These are phyloP conservation scores for Psilocybe sp. DNA, from an alignment of 768 basidiomycete genomes.

Conservation along the genomic window DNA sequence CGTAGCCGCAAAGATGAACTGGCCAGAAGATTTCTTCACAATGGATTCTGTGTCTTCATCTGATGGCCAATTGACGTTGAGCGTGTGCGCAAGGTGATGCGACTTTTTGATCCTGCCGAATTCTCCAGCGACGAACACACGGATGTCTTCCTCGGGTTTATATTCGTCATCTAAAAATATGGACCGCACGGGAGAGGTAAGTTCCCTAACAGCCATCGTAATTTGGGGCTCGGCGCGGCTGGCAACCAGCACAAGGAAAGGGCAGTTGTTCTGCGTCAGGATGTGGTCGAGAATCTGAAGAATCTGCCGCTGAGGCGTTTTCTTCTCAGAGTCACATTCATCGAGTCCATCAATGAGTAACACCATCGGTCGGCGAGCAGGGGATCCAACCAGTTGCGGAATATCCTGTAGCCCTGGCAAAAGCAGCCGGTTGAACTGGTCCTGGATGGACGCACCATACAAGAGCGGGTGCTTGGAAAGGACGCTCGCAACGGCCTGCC, in stretches of 20 bases:
- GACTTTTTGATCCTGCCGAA: constrained; percentile 1
- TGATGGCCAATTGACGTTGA: background rate
- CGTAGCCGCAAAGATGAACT: constrained; percentile 5
- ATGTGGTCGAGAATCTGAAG: background rate
- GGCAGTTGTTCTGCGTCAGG: background rate
- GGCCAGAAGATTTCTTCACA: background rate
- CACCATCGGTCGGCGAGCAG: background rate
- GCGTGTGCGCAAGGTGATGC: background rate
- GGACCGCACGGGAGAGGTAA: background rate
- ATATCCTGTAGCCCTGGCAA: background rate
- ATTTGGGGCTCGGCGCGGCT: constrained; percentile 1
- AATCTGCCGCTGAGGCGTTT: background rate
- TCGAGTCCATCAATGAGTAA: constrained; percentile 5
- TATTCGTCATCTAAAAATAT: background rate
- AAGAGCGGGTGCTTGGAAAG: background rate
- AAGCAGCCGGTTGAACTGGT: background rate
- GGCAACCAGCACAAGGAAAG: constrained; percentile 2
- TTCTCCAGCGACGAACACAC: background rate
- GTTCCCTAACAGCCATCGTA: background rate
- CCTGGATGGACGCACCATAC: background rate
- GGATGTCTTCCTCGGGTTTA: background rate
- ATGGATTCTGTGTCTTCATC: background rate
- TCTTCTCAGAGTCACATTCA: background rate
- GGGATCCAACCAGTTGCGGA: background rate
- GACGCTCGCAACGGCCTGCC: background rate